A percentile compares a stretch with the other conserved stretches of the same genome.
phyloP scores from a whole-genome alignment of 2,329 filamentous ascomycete genomes.

The Xylaria multiplex region DNA sequence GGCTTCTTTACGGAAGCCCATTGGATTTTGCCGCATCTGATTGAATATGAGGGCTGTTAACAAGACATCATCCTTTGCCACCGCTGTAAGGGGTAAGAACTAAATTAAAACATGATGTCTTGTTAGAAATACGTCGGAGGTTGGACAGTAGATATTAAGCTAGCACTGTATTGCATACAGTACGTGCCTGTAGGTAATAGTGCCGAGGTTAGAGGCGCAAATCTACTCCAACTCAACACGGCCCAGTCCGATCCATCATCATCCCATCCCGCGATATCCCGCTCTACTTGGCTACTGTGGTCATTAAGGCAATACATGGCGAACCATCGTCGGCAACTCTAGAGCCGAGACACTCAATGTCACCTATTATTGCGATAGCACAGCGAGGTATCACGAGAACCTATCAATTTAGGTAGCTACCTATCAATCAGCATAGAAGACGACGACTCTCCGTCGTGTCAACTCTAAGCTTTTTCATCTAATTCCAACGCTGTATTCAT shows the following conservation, averaged over 20 bases:
- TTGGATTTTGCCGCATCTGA: background rate
- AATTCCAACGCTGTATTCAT: conserved; percentile 1
- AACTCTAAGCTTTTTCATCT: background rate
- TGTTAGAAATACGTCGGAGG: background rate
- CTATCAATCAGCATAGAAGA: conserved; percentile 7
- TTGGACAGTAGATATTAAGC: background rate
- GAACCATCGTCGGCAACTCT: too few relatives aligned
- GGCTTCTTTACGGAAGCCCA: background rate
- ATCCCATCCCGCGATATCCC: too few relatives aligned
- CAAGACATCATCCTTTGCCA: background rate
- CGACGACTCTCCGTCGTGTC: conserved; percentile 6
- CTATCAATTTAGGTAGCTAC: conserved; percentile 1
- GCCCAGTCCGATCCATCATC: too few relatives aligned
- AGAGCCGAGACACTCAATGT: too few relatives aligned
- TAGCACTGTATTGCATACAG: too few relatives aligned
- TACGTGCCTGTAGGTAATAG: too few relatives aligned
- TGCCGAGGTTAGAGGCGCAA: too few relatives aligned
- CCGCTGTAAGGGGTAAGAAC: background rate
- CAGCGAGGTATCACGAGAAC: background rate
- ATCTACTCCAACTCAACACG: too few relatives aligned
- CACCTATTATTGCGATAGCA: background rate
- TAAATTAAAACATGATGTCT: background rate
- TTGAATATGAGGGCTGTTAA: background rate
- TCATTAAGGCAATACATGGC: too few relatives aligned
- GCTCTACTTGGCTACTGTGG: too few relatives aligned